Conservation (phyloP, 2,329 filamentous ascomycete species). For the Cordyceps fumosorosea region DNA sequence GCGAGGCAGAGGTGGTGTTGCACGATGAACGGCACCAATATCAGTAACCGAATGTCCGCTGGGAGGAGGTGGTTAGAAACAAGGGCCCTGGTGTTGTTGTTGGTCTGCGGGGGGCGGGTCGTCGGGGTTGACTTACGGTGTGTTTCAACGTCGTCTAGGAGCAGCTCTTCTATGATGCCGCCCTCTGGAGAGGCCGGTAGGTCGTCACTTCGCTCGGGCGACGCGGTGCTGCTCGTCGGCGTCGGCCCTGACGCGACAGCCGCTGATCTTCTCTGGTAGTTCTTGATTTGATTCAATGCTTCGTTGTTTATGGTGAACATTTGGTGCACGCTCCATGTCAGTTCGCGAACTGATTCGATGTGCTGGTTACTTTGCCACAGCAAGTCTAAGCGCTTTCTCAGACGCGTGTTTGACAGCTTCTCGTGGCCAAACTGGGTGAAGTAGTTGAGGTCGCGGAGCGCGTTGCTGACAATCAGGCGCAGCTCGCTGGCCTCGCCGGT, state of each 20-base stretch:
- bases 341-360: not conserved
- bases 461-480: not conserved
- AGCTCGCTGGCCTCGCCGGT: not conserved
- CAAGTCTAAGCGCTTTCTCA: not conserved
- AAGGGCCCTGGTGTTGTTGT: not conserved
- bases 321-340: not conserved
- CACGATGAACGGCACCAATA: not conserved
- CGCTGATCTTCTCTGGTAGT: not conserved
- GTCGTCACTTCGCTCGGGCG: not conserved
- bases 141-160: not conserved
- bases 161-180: not conserved
- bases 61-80: not conserved
- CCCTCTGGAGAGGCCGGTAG: not conserved
- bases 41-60: not conserved
- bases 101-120: too few species aligned
- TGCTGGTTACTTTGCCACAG: not conserved
- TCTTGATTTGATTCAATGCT: not conserved
- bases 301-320: not conserved
- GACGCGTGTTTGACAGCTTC: not conserved
- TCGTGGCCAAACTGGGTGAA: not conserved
- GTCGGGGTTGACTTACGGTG: not conserved
- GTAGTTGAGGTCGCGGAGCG: not conserved
- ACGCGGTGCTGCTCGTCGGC: not conserved
- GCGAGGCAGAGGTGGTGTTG: not conserved
- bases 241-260: not conserved